A percentile compares a stretch with the other conserved stretches of the same genome.
Conservation (phyloP, 768 basidiomycete species). For the Tulasnella sp. region DNA sequence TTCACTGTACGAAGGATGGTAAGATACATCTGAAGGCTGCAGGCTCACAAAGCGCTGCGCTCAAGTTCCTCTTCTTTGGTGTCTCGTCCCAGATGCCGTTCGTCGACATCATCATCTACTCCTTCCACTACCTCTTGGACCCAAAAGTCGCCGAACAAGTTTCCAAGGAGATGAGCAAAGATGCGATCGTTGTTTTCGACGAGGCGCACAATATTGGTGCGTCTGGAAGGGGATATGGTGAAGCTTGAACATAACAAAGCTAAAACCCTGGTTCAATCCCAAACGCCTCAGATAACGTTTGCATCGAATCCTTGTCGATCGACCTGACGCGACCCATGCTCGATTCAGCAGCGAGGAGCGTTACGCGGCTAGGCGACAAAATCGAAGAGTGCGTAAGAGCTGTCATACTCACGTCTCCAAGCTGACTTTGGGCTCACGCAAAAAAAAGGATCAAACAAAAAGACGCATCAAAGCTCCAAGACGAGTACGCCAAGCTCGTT, state of each 20-base stretch:
- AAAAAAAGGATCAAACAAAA: conserved; percentile 78
- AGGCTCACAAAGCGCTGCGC: neutral
- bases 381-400: conserved; percentile 77
- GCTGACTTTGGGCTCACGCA: neutral
- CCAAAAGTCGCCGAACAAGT: conserved; percentile 99
- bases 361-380: conserved; percentile 78
- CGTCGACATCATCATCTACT: conserved; percentile 95
- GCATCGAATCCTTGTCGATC: conserved; percentile 96
- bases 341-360: conserved; percentile 87
- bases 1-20: conserved; percentile 97
- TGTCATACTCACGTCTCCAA: neutral
- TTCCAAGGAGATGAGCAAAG: conserved; percentile 95
- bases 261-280: neutral
- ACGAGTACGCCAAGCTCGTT: conserved; percentile 93
- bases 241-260: neutral
- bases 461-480: conserved; percentile 89
- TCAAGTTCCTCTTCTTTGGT: neutral
- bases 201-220: conserved; percentile 98
- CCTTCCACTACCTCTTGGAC: conserved; percentile 97
- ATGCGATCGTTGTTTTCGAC: conserved; percentile 98
- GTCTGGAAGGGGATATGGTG: conserved; percentile 26
- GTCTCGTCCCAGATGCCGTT: conserved; percentile 71
- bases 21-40: conserved; percentile 32
- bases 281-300: conserved; percentile 76
- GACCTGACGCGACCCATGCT: conserved; percentile 97